A percentile compares a stretch with the other conserved stretches of the same genome.
phyloP scores from a whole-genome alignment of 257 asterid genomes.

The Petunia secreta region DNA sequence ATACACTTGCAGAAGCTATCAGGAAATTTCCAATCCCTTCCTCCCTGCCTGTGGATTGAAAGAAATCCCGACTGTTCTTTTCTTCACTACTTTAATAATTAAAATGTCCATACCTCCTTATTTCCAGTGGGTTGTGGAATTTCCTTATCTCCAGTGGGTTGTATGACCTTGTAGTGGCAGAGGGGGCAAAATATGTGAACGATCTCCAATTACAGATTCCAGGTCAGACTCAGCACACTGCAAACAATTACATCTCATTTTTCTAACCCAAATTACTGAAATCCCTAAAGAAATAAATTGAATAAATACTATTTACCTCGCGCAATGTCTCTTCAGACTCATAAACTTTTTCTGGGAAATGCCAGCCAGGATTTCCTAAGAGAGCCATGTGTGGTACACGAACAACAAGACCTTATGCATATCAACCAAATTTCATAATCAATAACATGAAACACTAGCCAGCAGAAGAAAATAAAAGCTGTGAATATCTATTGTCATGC shows the following conservation, averaged over 20 bases:
- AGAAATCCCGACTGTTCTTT: background rate
- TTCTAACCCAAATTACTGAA: background rate
- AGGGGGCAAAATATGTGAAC: conserved; percentile 59
- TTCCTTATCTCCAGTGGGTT: too few species aligned
- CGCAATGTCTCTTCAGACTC: conserved; percentile 80
- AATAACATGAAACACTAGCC: conserved; percentile 7
- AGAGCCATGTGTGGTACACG: conserved; percentile 54
- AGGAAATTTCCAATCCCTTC: background rate
- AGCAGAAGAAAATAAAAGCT: background rate
- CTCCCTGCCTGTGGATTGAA: background rate
- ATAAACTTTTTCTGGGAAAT: conserved; percentile 85
- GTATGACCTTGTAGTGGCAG: too few species aligned
- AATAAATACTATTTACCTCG: conserved; percentile 48
- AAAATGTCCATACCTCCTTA: conserved; percentile 47
- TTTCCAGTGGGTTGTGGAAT: conserved; percentile 45
- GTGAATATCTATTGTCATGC: background rate
- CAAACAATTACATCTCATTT: conserved; percentile 33
- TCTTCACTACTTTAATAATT: background rate
- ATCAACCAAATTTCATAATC: conserved; percentile 31
- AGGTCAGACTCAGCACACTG: conserved; percentile 96
- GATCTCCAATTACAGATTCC: conserved; percentile 80
- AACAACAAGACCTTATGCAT: conserved; percentile 73
- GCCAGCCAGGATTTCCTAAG: conserved; percentile 72
- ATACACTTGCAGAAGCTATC: conserved; percentile 10
- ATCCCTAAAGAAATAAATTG: background rate